Percentiles rank a stretch among this genome's conserved stretches.
phyloP scores from a whole-genome alignment of 495 filamentous ascomycete genomes.

The Daldinia grandis region DNA sequence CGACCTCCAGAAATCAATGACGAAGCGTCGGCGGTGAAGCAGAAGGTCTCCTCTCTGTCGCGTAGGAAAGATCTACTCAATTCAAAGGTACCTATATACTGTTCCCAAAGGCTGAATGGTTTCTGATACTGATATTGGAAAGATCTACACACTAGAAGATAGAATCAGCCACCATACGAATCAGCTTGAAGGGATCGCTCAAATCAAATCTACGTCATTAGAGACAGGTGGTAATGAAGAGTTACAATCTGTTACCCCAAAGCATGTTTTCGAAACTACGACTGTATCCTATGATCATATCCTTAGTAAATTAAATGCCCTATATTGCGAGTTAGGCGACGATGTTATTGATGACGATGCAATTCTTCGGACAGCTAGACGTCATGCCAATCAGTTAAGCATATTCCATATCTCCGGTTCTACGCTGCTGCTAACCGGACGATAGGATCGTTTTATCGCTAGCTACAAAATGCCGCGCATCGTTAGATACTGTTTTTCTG shows the following conservation, averaged over 20 bases:
- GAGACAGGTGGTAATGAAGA: background rate
- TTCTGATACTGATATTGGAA: conserved; percentile 3
- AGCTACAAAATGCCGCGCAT: conserved; percentile 40
- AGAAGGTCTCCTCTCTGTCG: conserved; percentile 24
- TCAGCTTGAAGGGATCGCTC: conserved; percentile 3
- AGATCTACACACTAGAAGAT: conserved; percentile 24
- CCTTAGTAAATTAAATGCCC: conserved; percentile 25
- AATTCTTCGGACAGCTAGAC: conserved; percentile 30
- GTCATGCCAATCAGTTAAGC: conserved; percentile 41
- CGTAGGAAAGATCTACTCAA: conserved; percentile 13
- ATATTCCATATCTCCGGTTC: background rate
- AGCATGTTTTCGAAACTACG: conserved; percentile 20
- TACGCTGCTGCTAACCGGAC: conserved; percentile 16
- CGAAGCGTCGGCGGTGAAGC: conserved; percentile 7
- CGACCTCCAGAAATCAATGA: background rate
- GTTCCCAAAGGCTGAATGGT: background rate
- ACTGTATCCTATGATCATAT: conserved; percentile 34
- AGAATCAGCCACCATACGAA: conserved; percentile 9
- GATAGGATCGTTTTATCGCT: conserved; percentile 41
- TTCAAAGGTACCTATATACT: conserved; percentile 17
- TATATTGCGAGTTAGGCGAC: conserved; percentile 23
- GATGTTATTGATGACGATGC: conserved; percentile 24
- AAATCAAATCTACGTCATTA: background rate
- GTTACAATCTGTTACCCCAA: conserved; percentile 6
- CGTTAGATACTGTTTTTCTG: conserved; percentile 39